Conservation (phyloP, 2,329 filamentous ascomycete species). For the Pyrenophora graminea region DNA sequence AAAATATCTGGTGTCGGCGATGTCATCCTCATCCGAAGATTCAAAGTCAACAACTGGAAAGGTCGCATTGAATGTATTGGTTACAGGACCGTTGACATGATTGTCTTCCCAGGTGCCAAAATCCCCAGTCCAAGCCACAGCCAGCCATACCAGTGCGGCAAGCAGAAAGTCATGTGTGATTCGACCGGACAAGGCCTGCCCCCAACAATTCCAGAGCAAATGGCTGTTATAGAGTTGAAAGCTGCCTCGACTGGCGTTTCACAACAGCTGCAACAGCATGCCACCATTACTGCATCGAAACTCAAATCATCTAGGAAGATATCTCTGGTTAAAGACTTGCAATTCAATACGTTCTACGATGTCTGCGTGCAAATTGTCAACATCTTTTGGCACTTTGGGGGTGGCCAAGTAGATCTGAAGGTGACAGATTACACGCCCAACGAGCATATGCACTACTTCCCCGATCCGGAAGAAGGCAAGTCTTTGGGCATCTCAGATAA, state of each 20-base stretch:
- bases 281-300: slow-evolving; percentile 9
- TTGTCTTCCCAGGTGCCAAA: slow-evolving; percentile 24
- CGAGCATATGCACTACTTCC: slow-evolving; percentile 62
- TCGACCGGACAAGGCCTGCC: slow-evolving; percentile 2
- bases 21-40: slow-evolving; percentile 63
- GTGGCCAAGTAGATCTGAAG: slow-evolving; percentile 37
- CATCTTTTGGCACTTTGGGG: slow-evolving; percentile 48
- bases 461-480: slow-evolving; percentile 39
- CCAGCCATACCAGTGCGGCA: slow-evolving; percentile 25
- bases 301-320: slow-evolving; percentile 36
- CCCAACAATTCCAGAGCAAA: slow-evolving; percentile 26
- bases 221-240: slow-evolving; percentile 32
- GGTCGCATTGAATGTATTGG: slow-evolving; percentile 18
- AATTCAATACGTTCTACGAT: slow-evolving; percentile 64
- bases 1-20: slow-evolving; percentile 58
- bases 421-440: slow-evolving; percentile 54
- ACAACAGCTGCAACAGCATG: slow-evolving; percentile 22
- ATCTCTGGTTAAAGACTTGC: slow-evolving; percentile 66
- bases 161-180: slow-evolving; percentile 15
- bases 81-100: neutral
- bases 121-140: slow-evolving; percentile 27
- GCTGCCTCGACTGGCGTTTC: slow-evolving; percentile 21
- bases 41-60: slow-evolving; percentile 27
- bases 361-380: slow-evolving; percentile 73
- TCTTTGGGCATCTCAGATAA: slow-evolving; percentile 30